phyloP scores from a whole-genome alignment of 345 rosid genomes.

The Excoecaria cochinchinensis region DNA sequence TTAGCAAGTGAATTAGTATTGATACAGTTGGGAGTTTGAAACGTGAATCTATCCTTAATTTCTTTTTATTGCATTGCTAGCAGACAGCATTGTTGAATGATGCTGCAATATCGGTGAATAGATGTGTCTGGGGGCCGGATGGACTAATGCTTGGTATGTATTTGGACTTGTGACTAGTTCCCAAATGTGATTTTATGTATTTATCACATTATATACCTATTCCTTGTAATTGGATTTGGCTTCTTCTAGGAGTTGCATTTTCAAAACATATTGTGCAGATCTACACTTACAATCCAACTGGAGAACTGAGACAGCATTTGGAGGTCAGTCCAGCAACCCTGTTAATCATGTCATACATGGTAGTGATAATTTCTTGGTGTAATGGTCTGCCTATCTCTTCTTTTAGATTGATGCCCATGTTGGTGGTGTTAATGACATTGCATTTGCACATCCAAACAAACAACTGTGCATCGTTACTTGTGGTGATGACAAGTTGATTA shows the following conservation, averaged over 20 bases:
- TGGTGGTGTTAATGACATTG: slow-evolving; percentile 61
- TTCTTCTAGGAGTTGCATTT: slow-evolving; percentile 67
- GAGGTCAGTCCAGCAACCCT: slow-evolving; percentile 39
- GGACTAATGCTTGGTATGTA: slow-evolving; percentile 56
- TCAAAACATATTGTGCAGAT: slow-evolving; percentile 80
- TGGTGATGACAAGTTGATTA: slow-evolving; percentile 64
- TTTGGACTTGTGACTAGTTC: not conserved
- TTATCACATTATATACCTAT: not conserved
- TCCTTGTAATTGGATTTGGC: slow-evolving; percentile 1
- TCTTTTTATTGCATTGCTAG: not conserved
- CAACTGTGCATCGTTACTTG: slow-evolving; percentile 57
- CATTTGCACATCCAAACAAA: slow-evolving; percentile 56
- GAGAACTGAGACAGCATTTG: slow-evolving; percentile 46
- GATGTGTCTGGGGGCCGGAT: slow-evolving; percentile 67
- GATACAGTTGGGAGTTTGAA: not conserved
- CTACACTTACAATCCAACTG: slow-evolving; percentile 53
- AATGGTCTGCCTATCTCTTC: slow-evolving; percentile 11
- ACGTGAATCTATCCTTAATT: not conserved
- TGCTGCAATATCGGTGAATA: slow-evolving; percentile 55
- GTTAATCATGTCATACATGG: slow-evolving; percentile 3
- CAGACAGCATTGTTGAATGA: slow-evolving; percentile 59
- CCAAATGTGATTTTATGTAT: not conserved
- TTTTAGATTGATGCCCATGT: slow-evolving; percentile 67
- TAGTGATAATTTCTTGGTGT: not conserved
- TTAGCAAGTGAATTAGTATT: not conserved